phyloP scores from a whole-genome alignment of 208 protist genomes.

The Wallacemonas sp. region DNA sequence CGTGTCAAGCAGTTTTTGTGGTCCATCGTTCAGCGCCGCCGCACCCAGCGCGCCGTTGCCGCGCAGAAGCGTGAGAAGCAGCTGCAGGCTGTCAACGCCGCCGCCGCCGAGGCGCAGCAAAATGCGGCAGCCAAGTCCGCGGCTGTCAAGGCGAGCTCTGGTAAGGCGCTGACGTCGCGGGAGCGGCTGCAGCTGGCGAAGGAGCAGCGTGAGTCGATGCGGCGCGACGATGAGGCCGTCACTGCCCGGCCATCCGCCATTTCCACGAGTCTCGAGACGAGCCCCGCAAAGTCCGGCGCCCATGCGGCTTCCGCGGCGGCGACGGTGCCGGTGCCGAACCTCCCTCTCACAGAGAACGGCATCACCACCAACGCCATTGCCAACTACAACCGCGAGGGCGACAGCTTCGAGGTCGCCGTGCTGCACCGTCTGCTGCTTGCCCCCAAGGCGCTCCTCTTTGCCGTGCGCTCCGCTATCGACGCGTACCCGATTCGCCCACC shows the following conservation, averaged over 20 bases:
- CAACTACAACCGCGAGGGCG: slow-evolving; percentile 54
- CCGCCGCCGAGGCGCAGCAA: slow-evolving; percentile 15
- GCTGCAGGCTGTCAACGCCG: slow-evolving; percentile 11
- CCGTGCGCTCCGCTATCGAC: slow-evolving; percentile 46
- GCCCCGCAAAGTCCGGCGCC: too few species aligned
- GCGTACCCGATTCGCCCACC: slow-evolving; percentile 54
- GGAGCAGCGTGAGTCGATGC: slow-evolving; percentile 58
- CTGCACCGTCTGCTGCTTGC: slow-evolving; percentile 82
- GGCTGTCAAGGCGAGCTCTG: not conserved
- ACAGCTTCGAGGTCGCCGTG: slow-evolving; percentile 70
- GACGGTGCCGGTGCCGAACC: slow-evolving; percentile 2
- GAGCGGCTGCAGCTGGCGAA: slow-evolving; percentile 63
- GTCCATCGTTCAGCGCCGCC: slow-evolving; percentile 29
- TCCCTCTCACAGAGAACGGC: slow-evolving; percentile 45
- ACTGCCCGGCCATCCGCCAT: not conserved
- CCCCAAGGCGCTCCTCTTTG: slow-evolving; percentile 70
- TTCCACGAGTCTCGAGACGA: too few species aligned
- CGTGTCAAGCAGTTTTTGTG: slow-evolving; percentile 36
- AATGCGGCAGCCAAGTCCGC: slow-evolving; percentile 9
- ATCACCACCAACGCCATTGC: slow-evolving; percentile 66
- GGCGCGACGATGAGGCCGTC: not conserved
- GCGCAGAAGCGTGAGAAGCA: not conserved
- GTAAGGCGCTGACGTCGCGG: slow-evolving; percentile 30
- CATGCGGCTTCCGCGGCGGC: too few species aligned
- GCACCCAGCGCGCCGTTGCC: slow-evolving; percentile 22